Percentiles rank a stretch among this genome's conserved stretches.
phyloP scores from a whole-genome alignment of 2,329 filamentous ascomycete species.

The Elsinoe ampelina region DNA sequence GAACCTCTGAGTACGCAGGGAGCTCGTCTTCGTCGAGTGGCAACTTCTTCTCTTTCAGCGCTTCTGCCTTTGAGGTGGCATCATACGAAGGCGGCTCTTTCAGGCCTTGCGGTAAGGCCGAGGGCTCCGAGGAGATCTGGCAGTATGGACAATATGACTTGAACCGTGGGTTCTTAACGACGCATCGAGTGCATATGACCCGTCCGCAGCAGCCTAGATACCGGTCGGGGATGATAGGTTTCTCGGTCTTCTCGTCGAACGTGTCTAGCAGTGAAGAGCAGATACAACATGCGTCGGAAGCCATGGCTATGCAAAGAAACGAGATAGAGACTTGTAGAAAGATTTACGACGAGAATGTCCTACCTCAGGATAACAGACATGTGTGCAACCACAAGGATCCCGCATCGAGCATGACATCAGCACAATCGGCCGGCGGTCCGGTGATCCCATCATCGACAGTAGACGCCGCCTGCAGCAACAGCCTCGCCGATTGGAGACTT shows the following conservation, averaged over 20 bases:
- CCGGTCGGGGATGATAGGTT: slow-evolving; percentile 51
- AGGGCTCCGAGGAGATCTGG: slow-evolving; percentile 56
- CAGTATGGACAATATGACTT: slow-evolving; percentile 63
- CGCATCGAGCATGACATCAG: slow-evolving; percentile 8
- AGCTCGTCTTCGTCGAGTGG: slow-evolving; percentile 29
- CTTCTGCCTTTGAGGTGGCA: slow-evolving; percentile 21
- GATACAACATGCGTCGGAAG: slow-evolving; percentile 45
- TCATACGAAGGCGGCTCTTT: slow-evolving; percentile 59
- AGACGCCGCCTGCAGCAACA: background rate
- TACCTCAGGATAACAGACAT: too few relatives aligned
- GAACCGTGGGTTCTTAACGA: slow-evolving; percentile 61
- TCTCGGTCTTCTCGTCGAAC: slow-evolving; percentile 49
- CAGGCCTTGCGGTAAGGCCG: slow-evolving; percentile 54
- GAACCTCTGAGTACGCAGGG: slow-evolving; percentile 36
- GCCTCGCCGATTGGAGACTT: background rate
- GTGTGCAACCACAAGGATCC: background rate
- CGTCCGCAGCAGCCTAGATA: slow-evolving; percentile 60
- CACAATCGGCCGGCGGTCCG: background rate
- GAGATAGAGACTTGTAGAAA: background rate
- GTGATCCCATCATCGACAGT: background rate
- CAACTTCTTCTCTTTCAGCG: slow-evolving; percentile 16
- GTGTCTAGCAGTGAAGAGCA: slow-evolving; percentile 55
- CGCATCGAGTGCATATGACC: slow-evolving; percentile 62
- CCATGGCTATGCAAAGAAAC: background rate
- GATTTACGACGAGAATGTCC: too few relatives aligned